A percentile compares a stretch with the other conserved stretches of the same genome.
These are phyloP conservation scores for Sphagnum tenellum DNA, from an alignment of 225 moss, liverwort and hornwort genomes.

Conservation along the genomic window DNA sequence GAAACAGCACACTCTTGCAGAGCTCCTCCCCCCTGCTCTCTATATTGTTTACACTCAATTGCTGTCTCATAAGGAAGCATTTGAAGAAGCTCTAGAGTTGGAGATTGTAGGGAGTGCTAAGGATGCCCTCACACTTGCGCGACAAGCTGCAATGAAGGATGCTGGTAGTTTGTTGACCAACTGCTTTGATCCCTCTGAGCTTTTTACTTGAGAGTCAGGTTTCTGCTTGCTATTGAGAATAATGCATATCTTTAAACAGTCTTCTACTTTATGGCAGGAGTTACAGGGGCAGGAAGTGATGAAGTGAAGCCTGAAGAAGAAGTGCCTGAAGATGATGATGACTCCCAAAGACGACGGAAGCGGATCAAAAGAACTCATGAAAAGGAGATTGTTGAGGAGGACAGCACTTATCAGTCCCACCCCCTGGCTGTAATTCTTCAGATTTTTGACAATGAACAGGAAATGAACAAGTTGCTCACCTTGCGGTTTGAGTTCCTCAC, in stretches of 20 bases:
- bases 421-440: slow-evolving; percentile 69
- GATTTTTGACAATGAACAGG: slow-evolving; percentile 67
- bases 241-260: not conserved
- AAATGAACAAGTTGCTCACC: slow-evolving; percentile 66
- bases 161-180: slow-evolving; percentile 44
- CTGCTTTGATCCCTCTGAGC: no score
- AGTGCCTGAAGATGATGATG: slow-evolving; percentile 69
- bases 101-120: slow-evolving; percentile 93
- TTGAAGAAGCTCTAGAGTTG: slow-evolving; percentile 79
- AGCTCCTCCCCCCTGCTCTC: slow-evolving; percentile 81
- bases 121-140: slow-evolving; percentile 83
- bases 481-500: slow-evolving; percentile 75
- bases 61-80: slow-evolving; percentile 84
- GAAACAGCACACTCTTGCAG: slow-evolving; percentile 89
- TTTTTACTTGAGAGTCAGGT: no score
- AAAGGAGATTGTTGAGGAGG: slow-evolving; percentile 57
- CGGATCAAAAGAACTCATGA: slow-evolving; percentile 83
- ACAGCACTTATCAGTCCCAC: slow-evolving; percentile 68
- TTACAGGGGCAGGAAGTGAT: slow-evolving; percentile 32
- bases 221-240: no score
- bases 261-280: slow-evolving; percentile 21
- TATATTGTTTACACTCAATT: slow-evolving; percentile 82
- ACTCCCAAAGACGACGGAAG: slow-evolving; percentile 77
- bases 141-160: slow-evolving; percentile 70
- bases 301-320: slow-evolving; percentile 73